Conservation (phyloP, 2,329 filamentous ascomycete genomes). For the Trichoderma koningiopsis region DNA sequence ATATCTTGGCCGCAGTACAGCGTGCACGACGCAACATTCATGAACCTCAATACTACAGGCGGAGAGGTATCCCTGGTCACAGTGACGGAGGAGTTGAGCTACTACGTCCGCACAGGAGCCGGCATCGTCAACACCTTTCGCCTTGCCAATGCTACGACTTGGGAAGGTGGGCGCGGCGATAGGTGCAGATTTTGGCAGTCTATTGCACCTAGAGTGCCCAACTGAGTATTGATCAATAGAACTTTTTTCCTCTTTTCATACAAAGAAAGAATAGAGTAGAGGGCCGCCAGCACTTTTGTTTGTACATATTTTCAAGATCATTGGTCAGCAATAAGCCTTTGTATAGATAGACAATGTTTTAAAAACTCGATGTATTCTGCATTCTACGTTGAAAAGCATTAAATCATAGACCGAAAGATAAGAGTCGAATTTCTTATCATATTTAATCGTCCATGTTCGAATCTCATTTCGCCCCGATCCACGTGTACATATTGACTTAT, state of each 20-base stretch:
- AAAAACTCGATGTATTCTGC: too few relatives aligned
- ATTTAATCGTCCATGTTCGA: too few relatives aligned
- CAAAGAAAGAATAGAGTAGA: not conserved
- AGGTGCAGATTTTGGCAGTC: slow-evolving; percentile 49
- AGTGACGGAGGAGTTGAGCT: slow-evolving; percentile 35
- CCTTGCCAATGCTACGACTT: slow-evolving; percentile 46
- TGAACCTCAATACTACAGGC: slow-evolving; percentile 53
- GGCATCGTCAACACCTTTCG: slow-evolving; percentile 41
- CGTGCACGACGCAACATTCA: slow-evolving; percentile 38
- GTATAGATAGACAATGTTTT: not conserved
- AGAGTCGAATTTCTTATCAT: too few relatives aligned
- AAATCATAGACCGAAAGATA: too few relatives aligned
- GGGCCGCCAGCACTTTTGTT: not conserved
- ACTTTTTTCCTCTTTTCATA: not conserved
- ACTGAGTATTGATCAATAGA: not conserved
- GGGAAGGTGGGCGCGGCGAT: slow-evolving; percentile 51
- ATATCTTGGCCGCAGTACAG: slow-evolving; percentile 42
- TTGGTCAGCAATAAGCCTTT: not conserved
- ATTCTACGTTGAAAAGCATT: too few relatives aligned
- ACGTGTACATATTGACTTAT: not conserved
- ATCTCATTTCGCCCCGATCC: not conserved
- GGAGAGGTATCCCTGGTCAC: slow-evolving; percentile 32
- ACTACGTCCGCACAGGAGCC: slow-evolving; percentile 32
- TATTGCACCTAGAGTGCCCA: slow-evolving; percentile 22
- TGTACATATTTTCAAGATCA: not conserved